These are phyloP conservation scores for Protomyces macrosporus DNA, from an alignment of 1,139 yeast genomes.

Conservation along the genomic window DNA sequence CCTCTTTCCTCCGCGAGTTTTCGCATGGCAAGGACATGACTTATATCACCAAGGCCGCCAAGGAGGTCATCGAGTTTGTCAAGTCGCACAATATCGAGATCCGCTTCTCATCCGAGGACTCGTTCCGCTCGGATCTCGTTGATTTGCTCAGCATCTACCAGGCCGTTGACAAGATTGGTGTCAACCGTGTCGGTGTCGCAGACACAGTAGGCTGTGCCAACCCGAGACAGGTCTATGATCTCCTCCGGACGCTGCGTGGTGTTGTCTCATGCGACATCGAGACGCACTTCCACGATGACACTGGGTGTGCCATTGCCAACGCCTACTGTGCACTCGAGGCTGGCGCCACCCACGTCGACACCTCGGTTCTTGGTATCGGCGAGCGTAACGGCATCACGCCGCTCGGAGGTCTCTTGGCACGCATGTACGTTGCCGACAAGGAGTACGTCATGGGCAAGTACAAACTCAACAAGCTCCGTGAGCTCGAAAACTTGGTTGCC, in stretches of 20 bases:
- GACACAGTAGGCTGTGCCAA: conserved; percentile 99
- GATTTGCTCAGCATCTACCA: conserved; percentile 91
- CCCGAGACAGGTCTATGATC: conserved; percentile 97
- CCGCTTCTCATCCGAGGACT: conserved; percentile 94
- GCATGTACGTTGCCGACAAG: conserved; percentile 98
- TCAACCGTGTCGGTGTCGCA: conserved; percentile 97
- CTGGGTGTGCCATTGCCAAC: conserved; percentile 98
- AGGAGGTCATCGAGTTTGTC: conserved; percentile 95
- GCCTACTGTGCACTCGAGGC: conserved; percentile 98
- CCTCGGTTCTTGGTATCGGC: conserved; percentile 94
- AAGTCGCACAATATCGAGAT: conserved; percentile 96
- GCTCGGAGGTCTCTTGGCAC: conserved; percentile 95
- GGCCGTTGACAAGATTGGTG: conserved; percentile 96
- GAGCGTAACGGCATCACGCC: conserved; percentile 99
- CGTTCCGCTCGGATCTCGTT: conserved; percentile 83
- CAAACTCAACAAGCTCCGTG: conserved; percentile 92
- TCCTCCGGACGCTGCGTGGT: conserved; percentile 84
- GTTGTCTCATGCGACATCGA: conserved; percentile 97
- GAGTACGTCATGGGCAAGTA: conserved; percentile 93
- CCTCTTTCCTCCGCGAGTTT: conserved; percentile 87
- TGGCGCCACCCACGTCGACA: conserved; percentile 93
- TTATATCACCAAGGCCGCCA: conserved; percentile 92
- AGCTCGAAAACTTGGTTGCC: conserved; percentile 90
- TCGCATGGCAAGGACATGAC: conserved; percentile 99
- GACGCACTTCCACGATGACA: conserved; percentile 98